Evolutionary conservation across 768 basidiomycete genomes (phyloP).

Genomic region (Mrakia gelida): DNA sequence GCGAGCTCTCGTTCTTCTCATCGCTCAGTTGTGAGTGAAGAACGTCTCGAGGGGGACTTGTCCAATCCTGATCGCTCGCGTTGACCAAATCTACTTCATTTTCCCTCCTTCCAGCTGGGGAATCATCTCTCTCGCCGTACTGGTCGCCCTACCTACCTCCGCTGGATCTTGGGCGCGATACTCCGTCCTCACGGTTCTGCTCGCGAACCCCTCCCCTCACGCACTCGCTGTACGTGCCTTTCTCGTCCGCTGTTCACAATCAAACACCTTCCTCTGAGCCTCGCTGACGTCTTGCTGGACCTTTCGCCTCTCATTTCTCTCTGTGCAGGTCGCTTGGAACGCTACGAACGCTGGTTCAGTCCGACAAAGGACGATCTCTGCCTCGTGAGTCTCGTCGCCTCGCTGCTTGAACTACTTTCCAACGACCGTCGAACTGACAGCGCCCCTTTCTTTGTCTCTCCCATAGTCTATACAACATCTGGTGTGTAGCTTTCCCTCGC

Average conservation of each 20-base stretch:
- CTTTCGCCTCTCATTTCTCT: too few species aligned
- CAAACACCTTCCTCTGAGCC: too few species aligned
- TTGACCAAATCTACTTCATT: constrained; percentile 49
- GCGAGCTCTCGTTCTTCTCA: not conserved
- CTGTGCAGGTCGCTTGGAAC: constrained; percentile 32
- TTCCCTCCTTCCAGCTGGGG: constrained; percentile 60
- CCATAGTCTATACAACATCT: not conserved
- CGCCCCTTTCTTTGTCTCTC: too few species aligned
- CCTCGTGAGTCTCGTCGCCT: not conserved
- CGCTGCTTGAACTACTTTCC: too few species aligned
- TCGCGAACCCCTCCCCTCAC: constrained; percentile 52
- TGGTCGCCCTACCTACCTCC: constrained; percentile 50
- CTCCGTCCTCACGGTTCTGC: constrained; percentile 42
- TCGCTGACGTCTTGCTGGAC: too few species aligned
- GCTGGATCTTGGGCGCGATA: constrained; percentile 35
- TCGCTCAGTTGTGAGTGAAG: not conserved
- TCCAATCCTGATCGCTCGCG: constrained; percentile 45
- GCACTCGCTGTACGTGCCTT: constrained; percentile 29
- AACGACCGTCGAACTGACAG: too few species aligned
- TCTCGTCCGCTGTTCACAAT: too few species aligned
- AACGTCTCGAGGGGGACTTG: too few species aligned
- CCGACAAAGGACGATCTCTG: not conserved
- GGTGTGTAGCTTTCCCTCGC: too few species aligned
- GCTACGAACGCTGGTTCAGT: constrained; percentile 43
- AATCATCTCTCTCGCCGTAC: constrained; percentile 57